Percentiles rank a stretch among this genome's conserved stretches.
Conservation (phyloP, 1,284 basidiomycete genomes). For the Phellopilus nigrolimitatus region DNA sequence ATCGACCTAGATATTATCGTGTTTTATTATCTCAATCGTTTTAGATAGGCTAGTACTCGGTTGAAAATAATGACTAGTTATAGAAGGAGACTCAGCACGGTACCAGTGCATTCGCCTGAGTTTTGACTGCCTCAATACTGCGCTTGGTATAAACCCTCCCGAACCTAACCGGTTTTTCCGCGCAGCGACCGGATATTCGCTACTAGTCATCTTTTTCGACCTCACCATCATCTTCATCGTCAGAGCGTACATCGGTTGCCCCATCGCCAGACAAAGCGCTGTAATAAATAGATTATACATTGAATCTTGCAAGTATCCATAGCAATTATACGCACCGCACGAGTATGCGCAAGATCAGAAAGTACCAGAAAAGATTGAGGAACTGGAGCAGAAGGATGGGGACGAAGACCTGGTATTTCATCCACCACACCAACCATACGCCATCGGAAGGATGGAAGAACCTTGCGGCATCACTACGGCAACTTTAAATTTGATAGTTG, state of each 20-base stretch:
- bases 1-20: not conserved
- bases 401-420: conserved; percentile 76
- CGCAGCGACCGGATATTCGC: no score
- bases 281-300: no score
- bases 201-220: conserved; percentile 28
- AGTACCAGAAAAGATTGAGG: conserved; percentile 91
- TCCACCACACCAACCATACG: conserved; percentile 73
- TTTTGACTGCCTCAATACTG: no score
- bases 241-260: conserved; percentile 52
- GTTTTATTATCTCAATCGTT: not conserved
- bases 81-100: no score
- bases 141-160: no score
- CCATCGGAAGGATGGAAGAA: conserved; percentile 63
- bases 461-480: conserved; percentile 52
- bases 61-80: no score
- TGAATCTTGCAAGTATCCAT: not conserved
- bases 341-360: conserved; percentile 70
- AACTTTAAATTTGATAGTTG: not conserved
- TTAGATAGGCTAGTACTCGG: no score
- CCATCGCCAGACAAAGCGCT: conserved; percentile 37
- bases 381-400: conserved; percentile 74
- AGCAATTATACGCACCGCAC: conserved; percentile 39
- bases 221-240: conserved; percentile 59
- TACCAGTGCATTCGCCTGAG: no score
- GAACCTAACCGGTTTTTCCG: no score